phyloP scores from a whole-genome alignment of 768 basidiomycete species.

The Gautieria morchelliformis region DNA sequence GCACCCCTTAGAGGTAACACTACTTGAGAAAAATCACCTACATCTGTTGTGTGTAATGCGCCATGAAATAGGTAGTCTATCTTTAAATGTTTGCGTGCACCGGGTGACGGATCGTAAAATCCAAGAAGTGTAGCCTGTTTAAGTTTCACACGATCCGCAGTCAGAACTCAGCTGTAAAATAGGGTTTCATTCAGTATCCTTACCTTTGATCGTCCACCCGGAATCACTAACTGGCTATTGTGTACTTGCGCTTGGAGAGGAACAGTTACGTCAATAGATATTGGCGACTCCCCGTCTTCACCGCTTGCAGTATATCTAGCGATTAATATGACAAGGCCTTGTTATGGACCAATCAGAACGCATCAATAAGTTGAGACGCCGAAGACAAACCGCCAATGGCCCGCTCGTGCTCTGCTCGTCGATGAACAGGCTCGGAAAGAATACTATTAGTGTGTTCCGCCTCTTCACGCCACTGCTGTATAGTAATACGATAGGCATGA shows the following conservation, averaged over 20 bases:
- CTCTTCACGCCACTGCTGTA: slow-evolving; percentile 51
- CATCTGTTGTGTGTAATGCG: slow-evolving; percentile 66
- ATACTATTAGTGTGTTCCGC: slow-evolving; percentile 52
- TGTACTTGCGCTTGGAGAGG: slow-evolving; percentile 76
- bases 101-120: slow-evolving; percentile 80
- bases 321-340: slow-evolving; percentile 74
- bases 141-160: slow-evolving; percentile 10
- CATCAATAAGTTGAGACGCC: background rate
- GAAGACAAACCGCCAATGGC: slow-evolving; percentile 48
- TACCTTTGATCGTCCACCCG: slow-evolving; percentile 70
- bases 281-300: slow-evolving; percentile 40
- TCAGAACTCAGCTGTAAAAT: background rate
- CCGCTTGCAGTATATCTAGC: slow-evolving; percentile 61
- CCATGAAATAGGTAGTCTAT: slow-evolving; percentile 73
- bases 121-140: slow-evolving; percentile 64
- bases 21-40: slow-evolving; percentile 57
- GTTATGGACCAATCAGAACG: background rate
- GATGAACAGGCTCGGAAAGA: slow-evolving; percentile 58
- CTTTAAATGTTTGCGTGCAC: slow-evolving; percentile 56
- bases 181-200: slow-evolving; percentile 11
- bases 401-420: slow-evolving; percentile 53
- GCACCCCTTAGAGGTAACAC: slow-evolving; percentile 70
- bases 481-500: slow-evolving; percentile 52
- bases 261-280: slow-evolving; percentile 62
- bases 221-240: slow-evolving; percentile 69